Conservation (phyloP, 2,329 filamentous ascomycete genomes). For the Phaeophleospora eucalypticola region DNA sequence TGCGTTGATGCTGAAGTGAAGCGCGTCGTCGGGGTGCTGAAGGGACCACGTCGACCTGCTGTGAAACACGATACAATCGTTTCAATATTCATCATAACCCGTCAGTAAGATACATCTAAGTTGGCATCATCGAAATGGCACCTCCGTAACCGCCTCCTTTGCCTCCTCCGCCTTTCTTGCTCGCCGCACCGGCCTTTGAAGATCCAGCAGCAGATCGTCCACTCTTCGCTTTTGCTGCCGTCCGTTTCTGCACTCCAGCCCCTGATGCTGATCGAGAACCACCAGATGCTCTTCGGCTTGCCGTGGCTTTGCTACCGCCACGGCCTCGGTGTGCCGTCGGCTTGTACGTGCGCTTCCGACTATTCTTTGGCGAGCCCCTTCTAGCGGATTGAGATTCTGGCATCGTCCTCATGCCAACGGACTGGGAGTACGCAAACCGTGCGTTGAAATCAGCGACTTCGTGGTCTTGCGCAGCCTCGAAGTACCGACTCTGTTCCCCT, state of each 20-base stretch:
- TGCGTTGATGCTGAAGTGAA: background rate
- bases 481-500: conserved; percentile 26
- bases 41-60: no score
- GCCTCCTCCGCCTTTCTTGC: background rate
- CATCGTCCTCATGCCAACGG: conserved; percentile 8
- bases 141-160: no score
- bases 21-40: background rate
- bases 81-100: background rate
- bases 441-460: conserved; percentile 22
- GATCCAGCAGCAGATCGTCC: background rate
- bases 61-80: background rate
- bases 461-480: conserved; percentile 9
- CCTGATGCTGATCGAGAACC: conserved; percentile 3
- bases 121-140: conserved; percentile 7
- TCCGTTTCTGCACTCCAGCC: conserved; percentile 1
- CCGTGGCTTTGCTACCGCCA: background rate
- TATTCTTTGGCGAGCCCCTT: conserved; percentile 9
- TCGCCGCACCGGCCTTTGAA: background rate
- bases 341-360: conserved; percentile 1
- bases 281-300: conserved; percentile 6
- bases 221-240: background rate
- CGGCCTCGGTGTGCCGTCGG: conserved; percentile 2
- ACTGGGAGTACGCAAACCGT: conserved; percentile 17
- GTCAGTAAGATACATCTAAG: background rate
- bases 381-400: conserved; percentile 5